These are phyloP conservation scores for Scleroderma citrinum DNA, from an alignment of 768 basidiomycete genomes.

Conservation along the genomic window DNA sequence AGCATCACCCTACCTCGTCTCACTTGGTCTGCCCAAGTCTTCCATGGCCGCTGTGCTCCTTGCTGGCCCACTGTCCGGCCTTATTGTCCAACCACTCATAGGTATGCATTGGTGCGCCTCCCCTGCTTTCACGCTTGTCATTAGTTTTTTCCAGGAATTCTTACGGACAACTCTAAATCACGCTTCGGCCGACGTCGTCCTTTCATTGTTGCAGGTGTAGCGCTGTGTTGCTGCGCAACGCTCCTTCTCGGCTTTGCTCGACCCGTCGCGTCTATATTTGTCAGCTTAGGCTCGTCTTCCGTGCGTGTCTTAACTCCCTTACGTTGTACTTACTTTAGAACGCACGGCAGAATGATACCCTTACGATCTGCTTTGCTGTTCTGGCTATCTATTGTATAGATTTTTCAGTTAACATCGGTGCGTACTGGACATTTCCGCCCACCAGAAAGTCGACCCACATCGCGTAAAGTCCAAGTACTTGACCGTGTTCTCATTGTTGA, in stretches of 20 bases:
- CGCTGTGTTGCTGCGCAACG: slow-evolving; percentile 64
- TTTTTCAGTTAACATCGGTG: slow-evolving; percentile 47
- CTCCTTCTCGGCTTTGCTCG: slow-evolving; percentile 80
- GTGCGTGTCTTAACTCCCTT: slow-evolving; percentile 19
- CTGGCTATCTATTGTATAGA: slow-evolving; percentile 62
- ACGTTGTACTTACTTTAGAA: not conserved
- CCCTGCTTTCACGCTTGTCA: not conserved
- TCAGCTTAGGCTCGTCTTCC: slow-evolving; percentile 25
- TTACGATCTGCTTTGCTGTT: slow-evolving; percentile 77
- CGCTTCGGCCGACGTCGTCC: slow-evolving; percentile 81
- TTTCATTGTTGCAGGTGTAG: slow-evolving; percentile 70
- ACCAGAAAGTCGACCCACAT: not conserved
- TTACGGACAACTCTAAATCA: slow-evolving; percentile 82
- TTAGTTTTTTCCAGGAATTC: slow-evolving; percentile 35
- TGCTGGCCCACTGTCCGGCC: slow-evolving; percentile 84
- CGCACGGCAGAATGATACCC: slow-evolving; percentile 45
- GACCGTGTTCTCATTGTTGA: slow-evolving; percentile 91
- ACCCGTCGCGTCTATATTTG: slow-evolving; percentile 50
- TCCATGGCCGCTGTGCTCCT: slow-evolving; percentile 87
- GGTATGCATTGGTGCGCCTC: slow-evolving; percentile 34
- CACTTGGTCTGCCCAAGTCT: slow-evolving; percentile 81
- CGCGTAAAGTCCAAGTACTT: slow-evolving; percentile 66
- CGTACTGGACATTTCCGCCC: no score
- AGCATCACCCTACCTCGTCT: slow-evolving; percentile 84
- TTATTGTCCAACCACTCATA: slow-evolving; percentile 87